These are phyloP conservation scores for Neurospora hispaniola DNA, from an alignment of 495 filamentous ascomycete species.

Conservation along the genomic window DNA sequence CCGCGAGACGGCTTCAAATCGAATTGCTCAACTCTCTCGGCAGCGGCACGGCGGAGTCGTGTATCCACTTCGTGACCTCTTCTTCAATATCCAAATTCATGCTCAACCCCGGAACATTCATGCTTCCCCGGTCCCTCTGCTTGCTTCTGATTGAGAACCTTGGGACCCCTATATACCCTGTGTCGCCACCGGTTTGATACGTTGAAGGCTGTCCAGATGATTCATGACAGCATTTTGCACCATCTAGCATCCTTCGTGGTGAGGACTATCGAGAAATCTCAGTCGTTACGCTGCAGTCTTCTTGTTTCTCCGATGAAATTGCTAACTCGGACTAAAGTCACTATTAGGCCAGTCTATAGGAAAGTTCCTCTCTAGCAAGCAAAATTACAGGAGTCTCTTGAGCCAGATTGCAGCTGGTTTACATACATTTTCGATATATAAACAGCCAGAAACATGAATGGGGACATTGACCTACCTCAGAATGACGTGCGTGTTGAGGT, in stretches of 20 bases:
- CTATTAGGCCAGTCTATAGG: neutral
- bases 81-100: neutral
- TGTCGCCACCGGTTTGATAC: neutral
- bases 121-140: neutral
- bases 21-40: neutral
- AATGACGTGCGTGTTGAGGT: neutral
- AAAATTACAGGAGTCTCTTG: neutral
- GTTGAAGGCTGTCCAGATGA: neutral
- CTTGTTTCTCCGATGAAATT: neutral
- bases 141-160: neutral
- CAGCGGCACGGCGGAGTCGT: neutral
- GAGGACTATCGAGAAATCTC: neutral
- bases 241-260: neutral
- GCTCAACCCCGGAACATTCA: neutral
- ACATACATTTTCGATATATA: neutral
- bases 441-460: neutral
- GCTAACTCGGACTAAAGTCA: neutral
- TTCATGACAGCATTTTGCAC: neutral
- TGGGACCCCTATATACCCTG: neutral
- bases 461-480: neutral
- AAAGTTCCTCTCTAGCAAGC: neutral
- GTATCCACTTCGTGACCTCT: neutral
- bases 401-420: neutral
- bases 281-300: neutral
- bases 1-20: neutral